Evolutionary conservation across 371 early-diverging fungal genomes (phyloP), one percentile per base, ranked within the genome.

Genomic region (Basidiobolus meristosporus): DNA sequence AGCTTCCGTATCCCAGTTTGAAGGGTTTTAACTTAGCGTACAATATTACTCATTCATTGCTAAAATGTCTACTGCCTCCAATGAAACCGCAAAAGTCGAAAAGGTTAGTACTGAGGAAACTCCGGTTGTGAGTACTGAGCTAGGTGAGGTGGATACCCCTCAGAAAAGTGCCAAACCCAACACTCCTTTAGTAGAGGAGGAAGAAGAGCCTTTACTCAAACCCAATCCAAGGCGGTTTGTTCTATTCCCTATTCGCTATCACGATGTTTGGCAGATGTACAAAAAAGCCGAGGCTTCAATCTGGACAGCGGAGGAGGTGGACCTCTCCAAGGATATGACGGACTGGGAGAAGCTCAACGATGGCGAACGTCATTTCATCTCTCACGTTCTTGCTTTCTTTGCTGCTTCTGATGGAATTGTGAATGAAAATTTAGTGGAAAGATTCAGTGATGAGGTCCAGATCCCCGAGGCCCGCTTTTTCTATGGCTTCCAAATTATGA

Each of bases 401-500:
- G 98, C 98, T 14, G 95, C 97, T 28, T 87, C 90, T 7, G 99
- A 99, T 65, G 99, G 98, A 44, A 98, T 99, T 50, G 99, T 99
- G 40, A 97, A 98, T 59, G 98, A 98, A 62, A 99, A 98, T 58
- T 65, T 99, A 34, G 82, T 96, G 17, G 85, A 87, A 59, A 79
- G 96, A 40, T 98, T 99, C 62, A 79, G 85, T 46, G 78, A 76
- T 36, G 99, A 99, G 57, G 97, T 99, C 17, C 93, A 95, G 60
- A 82, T 98, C 45, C 84, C 97, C 38, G 99, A 98, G 62, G 99
- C 98, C 17, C 70, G 92, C 41, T 91, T 86, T 60, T 98, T 99
- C 60, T 98, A 98, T 60, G 98, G 96, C 16, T 99, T 98, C 75
- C 99, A 99, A 65, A 93, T 99, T 56, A 97, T 96, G 90, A 99